These are phyloP conservation scores for Elsinoe batatas DNA, from an alignment of 2,329 filamentous ascomycete species.

Conservation along the genomic window DNA sequence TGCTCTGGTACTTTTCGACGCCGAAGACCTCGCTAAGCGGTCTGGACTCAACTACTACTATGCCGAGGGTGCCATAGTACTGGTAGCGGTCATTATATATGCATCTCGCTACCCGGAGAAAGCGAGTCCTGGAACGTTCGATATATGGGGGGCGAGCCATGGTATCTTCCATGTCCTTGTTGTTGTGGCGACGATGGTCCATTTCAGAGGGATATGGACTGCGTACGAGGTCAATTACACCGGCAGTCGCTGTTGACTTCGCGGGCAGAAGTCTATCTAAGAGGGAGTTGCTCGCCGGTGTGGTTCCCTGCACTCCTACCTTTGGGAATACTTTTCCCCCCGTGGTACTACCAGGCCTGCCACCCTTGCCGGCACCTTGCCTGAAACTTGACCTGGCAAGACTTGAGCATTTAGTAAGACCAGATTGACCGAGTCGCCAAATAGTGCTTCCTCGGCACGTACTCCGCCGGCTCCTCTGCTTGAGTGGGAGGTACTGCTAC, in stretches of 20 bases:
- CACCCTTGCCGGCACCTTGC: no score
- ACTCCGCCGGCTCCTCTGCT: no score
- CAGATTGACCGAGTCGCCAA: no score
- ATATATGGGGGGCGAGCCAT: conserved; percentile 82
- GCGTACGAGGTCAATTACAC: conserved; percentile 3
- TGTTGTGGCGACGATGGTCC: conserved; percentile 31
- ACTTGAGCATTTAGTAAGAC: no score
- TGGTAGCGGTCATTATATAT: not conserved
- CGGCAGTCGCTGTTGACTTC: not conserved
- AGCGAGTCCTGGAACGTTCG: conserved; percentile 57
- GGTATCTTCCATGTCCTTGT: conserved; percentile 87
- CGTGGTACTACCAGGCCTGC: no score
- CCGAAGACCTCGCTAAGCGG: not conserved
- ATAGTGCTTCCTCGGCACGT: no score
- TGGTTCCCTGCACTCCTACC: no score
- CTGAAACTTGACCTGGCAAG: no score
- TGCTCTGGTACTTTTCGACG: not conserved
- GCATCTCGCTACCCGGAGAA: conserved; percentile 9
- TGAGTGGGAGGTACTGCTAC: no score
- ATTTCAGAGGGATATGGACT: not conserved
- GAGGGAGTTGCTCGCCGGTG: no score
- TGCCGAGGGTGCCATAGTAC: not conserved
- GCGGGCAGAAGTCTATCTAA: no score
- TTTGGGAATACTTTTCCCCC: no score
- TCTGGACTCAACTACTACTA: conserved; percentile 4